These are phyloP conservation scores for Globisporangium echinulatum DNA, from an alignment of 352 stramenopile species.

Conservation along the genomic window DNA sequence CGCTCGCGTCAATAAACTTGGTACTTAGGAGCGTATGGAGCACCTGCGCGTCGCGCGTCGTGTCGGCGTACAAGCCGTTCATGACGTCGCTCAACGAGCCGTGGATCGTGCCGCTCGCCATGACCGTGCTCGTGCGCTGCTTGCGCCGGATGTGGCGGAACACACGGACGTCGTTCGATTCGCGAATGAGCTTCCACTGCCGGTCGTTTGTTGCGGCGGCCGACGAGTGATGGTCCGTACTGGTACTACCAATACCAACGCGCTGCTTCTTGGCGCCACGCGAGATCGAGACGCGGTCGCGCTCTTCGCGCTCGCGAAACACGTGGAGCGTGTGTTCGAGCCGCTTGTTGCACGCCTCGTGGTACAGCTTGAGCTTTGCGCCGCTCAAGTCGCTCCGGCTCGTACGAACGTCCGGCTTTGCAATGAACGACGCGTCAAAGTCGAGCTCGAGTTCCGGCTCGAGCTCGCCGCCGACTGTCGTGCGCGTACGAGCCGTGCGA, in stretches of 20 bases:
- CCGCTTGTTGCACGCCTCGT: conserved; percentile 37
- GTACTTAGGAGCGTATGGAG: conserved; percentile 55
- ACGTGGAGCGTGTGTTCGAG: conserved; percentile 35
- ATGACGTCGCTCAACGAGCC: conserved; percentile 63
- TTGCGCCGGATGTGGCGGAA: conserved; percentile 40
- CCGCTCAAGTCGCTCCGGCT: conserved; percentile 30
- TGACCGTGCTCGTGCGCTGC: conserved; percentile 38
- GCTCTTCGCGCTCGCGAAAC: conserved; percentile 42
- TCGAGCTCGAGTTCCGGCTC: conserved; percentile 11
- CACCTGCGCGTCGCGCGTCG: conserved; percentile 55
- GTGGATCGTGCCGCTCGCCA: conserved; percentile 56
- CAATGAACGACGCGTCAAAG: conserved; percentile 13
- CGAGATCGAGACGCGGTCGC: conserved; percentile 18
- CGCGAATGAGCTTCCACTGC: conserved; percentile 64
- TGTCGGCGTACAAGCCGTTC: conserved; percentile 74
- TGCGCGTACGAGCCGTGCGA: conserved; percentile 5
- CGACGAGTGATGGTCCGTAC: conserved; percentile 1
- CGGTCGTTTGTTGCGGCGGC: conserved; percentile 13
- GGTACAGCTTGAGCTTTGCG: conserved; percentile 37
- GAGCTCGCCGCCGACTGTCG: conserved; percentile 1
- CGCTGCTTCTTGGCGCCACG: conserved; percentile 16
- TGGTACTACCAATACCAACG: not conserved
- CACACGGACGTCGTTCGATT: conserved; percentile 56
- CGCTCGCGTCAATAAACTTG: conserved; percentile 42
- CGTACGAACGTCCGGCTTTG: conserved; percentile 9